phyloP scores from a whole-genome alignment of 768 basidiomycete species.

The Paxillus involutus region DNA sequence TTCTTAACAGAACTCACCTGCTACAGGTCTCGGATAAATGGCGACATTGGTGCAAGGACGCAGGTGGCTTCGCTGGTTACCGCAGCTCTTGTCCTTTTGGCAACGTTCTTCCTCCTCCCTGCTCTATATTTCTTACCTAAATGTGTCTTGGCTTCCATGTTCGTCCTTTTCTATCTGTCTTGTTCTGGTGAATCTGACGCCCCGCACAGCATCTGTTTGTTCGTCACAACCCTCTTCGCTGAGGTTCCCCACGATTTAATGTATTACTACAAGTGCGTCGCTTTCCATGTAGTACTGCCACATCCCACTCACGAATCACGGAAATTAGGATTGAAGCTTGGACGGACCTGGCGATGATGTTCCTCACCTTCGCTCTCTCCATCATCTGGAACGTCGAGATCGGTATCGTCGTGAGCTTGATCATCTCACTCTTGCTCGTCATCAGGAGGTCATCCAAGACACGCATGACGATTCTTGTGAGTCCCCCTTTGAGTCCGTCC shows the following conservation, averaged over 20 bases:
- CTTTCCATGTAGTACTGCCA: not conserved
- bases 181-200: slow-evolving; percentile 9
- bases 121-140: slow-evolving; percentile 86
- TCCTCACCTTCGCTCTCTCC: slow-evolving; percentile 83
- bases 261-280: slow-evolving; percentile 77
- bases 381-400: slow-evolving; percentile 91
- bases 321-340: slow-evolving; percentile 75
- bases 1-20: not conserved
- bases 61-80: slow-evolving; percentile 88
- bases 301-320: not conserved
- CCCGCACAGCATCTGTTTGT: slow-evolving; percentile 68
- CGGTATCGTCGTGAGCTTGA: slow-evolving; percentile 85
- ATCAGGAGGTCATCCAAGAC: slow-evolving; percentile 87
- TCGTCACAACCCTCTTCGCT: slow-evolving; percentile 79
- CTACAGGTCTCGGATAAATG: slow-evolving; percentile 78
- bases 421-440: slow-evolving; percentile 85
- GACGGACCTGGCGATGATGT: slow-evolving; percentile 86
- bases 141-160: slow-evolving; percentile 89
- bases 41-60: slow-evolving; percentile 82
- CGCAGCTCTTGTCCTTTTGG: slow-evolving; percentile 69
- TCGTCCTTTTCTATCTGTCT: slow-evolving; percentile 27
- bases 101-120: slow-evolving; percentile 89
- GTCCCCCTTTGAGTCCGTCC: not conserved
- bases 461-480: slow-evolving; percentile 86
- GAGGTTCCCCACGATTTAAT: slow-evolving; percentile 86